Percentiles rank a stretch among this genome's conserved stretches.
Evolutionary conservation across 495 filamentous ascomycete genomes (phyloP).

Genomic region (Aspergillus olivimuriae): DNA sequence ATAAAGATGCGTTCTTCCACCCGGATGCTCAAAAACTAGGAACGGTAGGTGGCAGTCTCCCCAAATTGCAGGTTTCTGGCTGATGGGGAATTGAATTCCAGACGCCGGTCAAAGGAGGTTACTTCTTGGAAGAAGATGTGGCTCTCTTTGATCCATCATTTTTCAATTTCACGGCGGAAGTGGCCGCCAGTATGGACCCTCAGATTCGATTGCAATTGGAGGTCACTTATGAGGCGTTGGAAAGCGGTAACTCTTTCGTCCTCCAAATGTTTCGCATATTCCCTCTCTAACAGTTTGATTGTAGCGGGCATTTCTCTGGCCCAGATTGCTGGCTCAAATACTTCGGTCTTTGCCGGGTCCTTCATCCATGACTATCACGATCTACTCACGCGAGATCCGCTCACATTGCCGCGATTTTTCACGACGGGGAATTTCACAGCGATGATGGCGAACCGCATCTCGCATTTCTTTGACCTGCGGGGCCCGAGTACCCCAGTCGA

Average conservation of each 20-base stretch:
- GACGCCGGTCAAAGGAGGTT: conserved; percentile 24
- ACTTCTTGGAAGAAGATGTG: conserved; percentile 47
- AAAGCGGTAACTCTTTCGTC: conserved; percentile 23
- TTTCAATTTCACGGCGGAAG: conserved; percentile 53
- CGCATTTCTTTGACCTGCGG: conserved; percentile 33
- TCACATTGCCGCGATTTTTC: conserved; percentile 23
- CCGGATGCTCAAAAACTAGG: not conserved
- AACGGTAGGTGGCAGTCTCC: not conserved
- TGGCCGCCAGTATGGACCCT: conserved; percentile 40
- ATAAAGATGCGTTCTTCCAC: not conserved
- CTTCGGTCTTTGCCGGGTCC: conserved; percentile 38
- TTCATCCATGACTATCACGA: conserved; percentile 24
- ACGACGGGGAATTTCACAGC: conserved; percentile 25
- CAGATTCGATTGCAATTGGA: conserved; percentile 50
- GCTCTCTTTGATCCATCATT: conserved; percentile 50
- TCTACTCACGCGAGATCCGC: conserved; percentile 21
- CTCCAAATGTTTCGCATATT: not conserved
- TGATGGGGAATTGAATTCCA: not conserved
- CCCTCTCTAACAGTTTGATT: not conserved
- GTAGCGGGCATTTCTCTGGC: conserved; percentile 20
- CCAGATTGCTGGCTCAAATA: conserved; percentile 35
- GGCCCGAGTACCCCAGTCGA: conserved; percentile 38
- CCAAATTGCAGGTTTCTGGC: not conserved
- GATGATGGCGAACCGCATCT: conserved; percentile 36
- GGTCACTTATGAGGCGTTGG: conserved; percentile 51